Conservation (phyloP, 129 eudicot genomes). For the Centaurea solstitialis region DNA sequence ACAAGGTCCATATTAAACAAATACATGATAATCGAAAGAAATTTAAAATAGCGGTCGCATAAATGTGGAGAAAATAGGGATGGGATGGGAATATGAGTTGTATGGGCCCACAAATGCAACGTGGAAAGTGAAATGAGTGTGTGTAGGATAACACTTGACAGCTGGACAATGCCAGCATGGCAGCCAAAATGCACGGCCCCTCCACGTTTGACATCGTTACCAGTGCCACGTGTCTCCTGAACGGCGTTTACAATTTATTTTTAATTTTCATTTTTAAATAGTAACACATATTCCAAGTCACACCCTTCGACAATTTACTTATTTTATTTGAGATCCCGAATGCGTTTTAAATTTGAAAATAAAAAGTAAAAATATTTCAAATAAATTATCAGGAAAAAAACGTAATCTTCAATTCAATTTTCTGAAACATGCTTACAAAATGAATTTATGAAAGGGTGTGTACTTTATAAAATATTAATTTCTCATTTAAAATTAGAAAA, state of each 20-base stretch:
- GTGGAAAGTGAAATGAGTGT: slow-evolving; percentile 18
- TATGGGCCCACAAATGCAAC: background rate
- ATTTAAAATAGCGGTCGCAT: background rate
- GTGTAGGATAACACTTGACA: slow-evolving; percentile 12
- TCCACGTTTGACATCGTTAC: slow-evolving; percentile 7
- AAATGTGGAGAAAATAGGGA: background rate
- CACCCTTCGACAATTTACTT: background rate
- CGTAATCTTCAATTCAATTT: background rate
- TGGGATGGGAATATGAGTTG: background rate
- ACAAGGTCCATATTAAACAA: too few relatives aligned
- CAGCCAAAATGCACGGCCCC: background rate
- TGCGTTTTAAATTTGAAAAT: background rate
- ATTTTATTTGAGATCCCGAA: background rate
- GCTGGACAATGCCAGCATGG: slow-evolving; percentile 25
- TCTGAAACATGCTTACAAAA: background rate
- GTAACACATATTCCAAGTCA: background rate
- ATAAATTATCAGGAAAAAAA: background rate
- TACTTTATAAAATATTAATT: too few relatives aligned
- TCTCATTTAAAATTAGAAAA: too few relatives aligned
- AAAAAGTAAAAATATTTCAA: background rate
- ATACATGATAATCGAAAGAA: too few relatives aligned
- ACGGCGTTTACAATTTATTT: background rate
- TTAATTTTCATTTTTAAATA: background rate
- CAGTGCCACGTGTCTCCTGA: slow-evolving; percentile 15
- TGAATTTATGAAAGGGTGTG: background rate